Base-by-base conservation (phyloP, 495 filamentous ascomycete genomes). In the Xylaria cubensis region DNA sequence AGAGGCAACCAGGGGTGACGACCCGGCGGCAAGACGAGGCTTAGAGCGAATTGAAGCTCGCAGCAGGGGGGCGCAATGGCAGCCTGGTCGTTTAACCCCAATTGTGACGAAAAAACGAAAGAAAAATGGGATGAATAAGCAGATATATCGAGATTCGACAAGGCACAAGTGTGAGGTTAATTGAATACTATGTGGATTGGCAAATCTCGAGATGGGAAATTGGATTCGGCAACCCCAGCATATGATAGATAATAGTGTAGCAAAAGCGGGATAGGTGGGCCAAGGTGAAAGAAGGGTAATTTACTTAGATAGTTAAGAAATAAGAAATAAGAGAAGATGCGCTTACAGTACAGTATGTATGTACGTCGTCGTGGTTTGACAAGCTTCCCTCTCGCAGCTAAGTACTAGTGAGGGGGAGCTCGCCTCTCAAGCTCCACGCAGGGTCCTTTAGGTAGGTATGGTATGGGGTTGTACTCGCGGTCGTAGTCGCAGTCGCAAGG, bases 21-120 rank as follows among this genome's bases (percentile, higher is more conserved):
- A 46, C 19, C 64, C 36, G 64, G 70, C n/a, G 55, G 65, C 64
- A 69, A 63, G 44, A 24, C 58, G 48, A 64, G 68, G 69, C 68
- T 39, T 63, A 39, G 44, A 29, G 46, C 24, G 13, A n/a, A 67
- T 67, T 29, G n/a, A 29, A 42, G 65, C n/a, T 56, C 34, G 34
- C 36, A n/a, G 32, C 5, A 29, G 34, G 36, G 64, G 48, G 64
- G 50, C n/a, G 68, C 59, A 42, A 32, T 29, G 42, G 46, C n/a
- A 62, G 67, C 67, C 55, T n/a, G 41, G 41, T 36, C 10, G 39
- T 15, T 15, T 48, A 24, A 41, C 39, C 36, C 19, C 51, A 10
- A 34, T 48, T 46, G 53, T 32, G 10, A 69, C 24, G 12, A 55
- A 24, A 29, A 19, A 59, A 21, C n/a, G 36, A 46, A n/a, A 46